phyloP scores from a whole-genome alignment of 441 rosid species.

The Metrosideros polymorpha region DNA sequence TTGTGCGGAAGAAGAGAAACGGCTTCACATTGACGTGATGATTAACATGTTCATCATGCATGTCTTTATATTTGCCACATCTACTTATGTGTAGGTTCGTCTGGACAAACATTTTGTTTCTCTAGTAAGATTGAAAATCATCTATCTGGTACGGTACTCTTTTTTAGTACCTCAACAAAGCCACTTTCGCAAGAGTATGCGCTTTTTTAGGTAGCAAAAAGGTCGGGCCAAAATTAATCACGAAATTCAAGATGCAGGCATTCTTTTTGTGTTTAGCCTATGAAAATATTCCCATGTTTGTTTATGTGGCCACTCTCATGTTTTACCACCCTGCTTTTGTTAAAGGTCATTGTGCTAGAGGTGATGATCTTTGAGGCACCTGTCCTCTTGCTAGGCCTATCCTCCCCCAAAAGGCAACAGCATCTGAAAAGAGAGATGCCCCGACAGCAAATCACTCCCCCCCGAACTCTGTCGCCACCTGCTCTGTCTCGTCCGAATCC shows the following conservation, averaged over 20 bases:
- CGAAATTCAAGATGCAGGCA: not conserved
- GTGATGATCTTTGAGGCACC: not conserved
- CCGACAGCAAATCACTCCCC: not conserved
- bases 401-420: not conserved
- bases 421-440: not conserved
- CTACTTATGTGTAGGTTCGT: not conserved
- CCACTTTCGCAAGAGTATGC: not conserved
- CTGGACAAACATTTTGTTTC: too few relatives aligned
- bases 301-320: accelerated
- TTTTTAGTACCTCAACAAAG: not conserved
- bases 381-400: not conserved
- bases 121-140: too few relatives aligned
- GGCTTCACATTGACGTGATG: not conserved
- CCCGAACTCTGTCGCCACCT: not conserved
- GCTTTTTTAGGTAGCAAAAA: not conserved
- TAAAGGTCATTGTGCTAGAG: not conserved
- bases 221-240: not conserved
- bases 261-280: not conserved
- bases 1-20: not conserved
- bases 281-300: not conserved
- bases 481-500: not conserved
- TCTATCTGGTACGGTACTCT: not conserved
- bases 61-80: not conserved
- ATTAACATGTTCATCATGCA: not conserved
- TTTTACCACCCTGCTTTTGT: not conserved